Base-by-base conservation (phyloP, 1,139 yeast genomes). In the Blastobotrys persicus region DNA sequence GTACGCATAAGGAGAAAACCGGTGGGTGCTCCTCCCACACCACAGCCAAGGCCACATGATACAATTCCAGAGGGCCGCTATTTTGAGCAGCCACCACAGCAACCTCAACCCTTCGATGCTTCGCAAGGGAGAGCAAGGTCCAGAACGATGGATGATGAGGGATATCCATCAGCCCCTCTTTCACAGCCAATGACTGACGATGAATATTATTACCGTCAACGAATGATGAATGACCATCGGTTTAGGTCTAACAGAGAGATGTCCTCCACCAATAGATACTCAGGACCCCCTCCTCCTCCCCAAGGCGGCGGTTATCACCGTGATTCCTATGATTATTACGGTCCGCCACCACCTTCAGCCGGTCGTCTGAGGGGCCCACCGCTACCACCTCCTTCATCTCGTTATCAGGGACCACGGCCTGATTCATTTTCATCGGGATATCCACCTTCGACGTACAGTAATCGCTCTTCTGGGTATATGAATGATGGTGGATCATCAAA, bases 201-300 rank as follows among this genome's bases (percentile, higher is more conserved):
- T n/a, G 19, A 32, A 11, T 34, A 34, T 16, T 35, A 43, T 2
- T 42, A 42, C 31, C 38, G 41, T 9, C 35, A 31, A 17, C 33
- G 46, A 31, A 42, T 42, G 44, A 31, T 19, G 38, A 32, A 32
- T 17, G 26, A 32, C 6, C 37, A 23, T 23, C 28, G 28, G 9
- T 23, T 23, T 23, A 23, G 28, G 9, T 5, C 28, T 5, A 23
- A 23, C 28, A 23, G 40, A 12, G 28, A 37, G n/a, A 37, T 31
- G 28, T 32, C 47, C 12, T 42, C 46, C 14, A 19, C 28, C 19
- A 33, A 32, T 23, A 13, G 11, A 9, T 19, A 44, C 28, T 16
- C 33, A 2, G 42, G 46, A 3, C 31, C 28, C 6, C 46, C 46
- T 19, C 39, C 49, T n/a, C 42, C 43, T 19, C 43, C 37, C 4